Evolutionary conservation across 1,284 basidiomycete species (phyloP), one percentile per base, ranked within the genome.

Genomic region (Ustilago nuda): DNA sequence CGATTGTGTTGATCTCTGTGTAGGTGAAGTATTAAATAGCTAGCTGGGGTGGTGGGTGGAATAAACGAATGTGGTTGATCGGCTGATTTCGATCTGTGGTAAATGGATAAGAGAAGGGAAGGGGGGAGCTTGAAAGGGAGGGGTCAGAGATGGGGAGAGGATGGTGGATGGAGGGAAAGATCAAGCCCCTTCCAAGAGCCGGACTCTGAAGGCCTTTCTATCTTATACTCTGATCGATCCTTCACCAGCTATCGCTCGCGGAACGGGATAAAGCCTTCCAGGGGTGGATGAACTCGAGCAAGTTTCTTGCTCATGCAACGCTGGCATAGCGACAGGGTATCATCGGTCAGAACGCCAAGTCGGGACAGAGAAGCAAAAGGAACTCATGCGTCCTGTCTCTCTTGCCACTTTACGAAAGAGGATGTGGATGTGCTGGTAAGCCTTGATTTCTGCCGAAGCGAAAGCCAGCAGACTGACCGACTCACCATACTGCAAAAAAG

Each of bases 151-250:
- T 50, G 43, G 51, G 32, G 41, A 37, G 37, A 39, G 45, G 62
- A n/a, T 39, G 60, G 33, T 65, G 52, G 54, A 46, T 57, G 13
- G 39, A 54, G 53, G 57, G 53, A 53, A 55, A 36, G 58, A 61
- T 61, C 58, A 33, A 41, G 27, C 35, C 19, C 33, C 27, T 43
- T 30, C 12, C 17, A 33, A 15, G 33, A 39, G 33, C 19, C 54
- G 23, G 43, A 23, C 32, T 43, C 53, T 36, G 15, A 46, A 60
- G 30, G 35, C 13, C 4, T 4, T 9, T 12, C 8, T 41, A 27
- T 70, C 67, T 70, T 70, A 70, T 70, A 70, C 61, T 64, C 46
- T 48, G 52, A 27, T 32, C 23, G 19, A 33, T 43, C 52, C n/a
- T 35, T 35, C 3, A 3, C 33, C 13, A 5, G 8, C 13, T 13